Evolutionary conservation across 352 stramenopile species (phyloP), one percentile per base, ranked within the genome.

Genomic region (Globisporangium recalcitrans): DNA sequence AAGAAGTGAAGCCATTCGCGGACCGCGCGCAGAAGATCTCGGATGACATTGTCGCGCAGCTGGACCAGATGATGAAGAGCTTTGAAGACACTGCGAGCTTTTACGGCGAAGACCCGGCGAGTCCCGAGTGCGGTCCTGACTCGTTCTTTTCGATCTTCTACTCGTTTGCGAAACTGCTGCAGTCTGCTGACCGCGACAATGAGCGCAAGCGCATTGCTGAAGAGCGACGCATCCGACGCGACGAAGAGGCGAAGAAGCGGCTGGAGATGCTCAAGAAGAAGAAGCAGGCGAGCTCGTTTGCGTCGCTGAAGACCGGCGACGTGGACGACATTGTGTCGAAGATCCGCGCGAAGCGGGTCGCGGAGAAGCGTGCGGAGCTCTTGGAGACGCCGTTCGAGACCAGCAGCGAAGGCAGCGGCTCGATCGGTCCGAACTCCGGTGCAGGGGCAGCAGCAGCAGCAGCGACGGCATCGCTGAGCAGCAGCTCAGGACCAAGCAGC

Each of bases 91-190:
- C 78, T 6, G 82, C 80, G 4, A 70, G 64, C 29, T 94, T 81
- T 54, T 92, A 89, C 49, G 81, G 85, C 21, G 85, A 94, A 73
- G 82, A 93, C 58, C 77, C 82, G 0, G 68, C 80, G 38, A 90
- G 73, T n/a, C 73, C 76, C 2, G 82, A 91, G 44, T 84, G 74
- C 47, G 82, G 82, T 2, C 85, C 85, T 0, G 82, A 94, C 38
- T 68, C 78, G 13, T 94, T 94, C 59, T 94, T 94, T 62, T 91
- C 82, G 19, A 90, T 94, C 53, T 91, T 94, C 27, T 88, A 90
- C 51, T 92, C 82, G 57, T 92, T 92, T 62, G 81, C 81, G 6
- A 91, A 94, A 69, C 69, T 92, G 22, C 65, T 94, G 42, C 82
- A 92, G 70, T 81, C 81, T 0, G 85, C 85, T 0, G 85, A 91